Evolutionary conservation across 495 filamentous ascomycete genomes (phyloP).

Genomic region (Diplogelasinospora grovesii): DNA sequence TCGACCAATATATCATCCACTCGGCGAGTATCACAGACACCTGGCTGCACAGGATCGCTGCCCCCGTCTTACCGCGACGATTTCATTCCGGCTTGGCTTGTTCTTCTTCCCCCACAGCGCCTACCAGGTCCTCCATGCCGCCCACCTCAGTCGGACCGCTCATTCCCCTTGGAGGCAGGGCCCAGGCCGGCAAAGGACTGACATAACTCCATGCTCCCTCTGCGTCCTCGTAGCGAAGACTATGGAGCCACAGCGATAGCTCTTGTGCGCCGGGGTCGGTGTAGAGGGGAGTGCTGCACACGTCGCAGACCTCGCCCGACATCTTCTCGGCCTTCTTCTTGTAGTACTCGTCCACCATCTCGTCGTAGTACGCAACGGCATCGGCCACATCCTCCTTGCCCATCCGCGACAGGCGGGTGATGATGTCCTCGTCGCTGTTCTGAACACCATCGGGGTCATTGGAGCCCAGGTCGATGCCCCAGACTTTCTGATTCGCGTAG

Average conservation of each 20-base stretch:
- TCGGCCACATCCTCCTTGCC: constrained; percentile 88
- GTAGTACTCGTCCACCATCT: constrained; percentile 80
- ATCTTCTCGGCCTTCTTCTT: constrained; percentile 85
- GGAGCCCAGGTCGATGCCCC: constrained; percentile 70
- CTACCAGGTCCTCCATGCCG: constrained; percentile 45
- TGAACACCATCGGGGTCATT: constrained; percentile 56
- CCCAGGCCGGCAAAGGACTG: constrained; percentile 81
- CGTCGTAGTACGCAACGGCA: constrained; percentile 87
- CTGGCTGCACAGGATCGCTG: too few species aligned
- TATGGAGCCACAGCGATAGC: constrained; percentile 89
- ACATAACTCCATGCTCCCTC: constrained; percentile 80
- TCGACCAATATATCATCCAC: too few species aligned
- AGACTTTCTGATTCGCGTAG: constrained; percentile 88
- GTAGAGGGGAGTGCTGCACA: constrained; percentile 85
- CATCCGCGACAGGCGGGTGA: constrained; percentile 78
- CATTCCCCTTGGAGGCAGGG: constrained; percentile 60
- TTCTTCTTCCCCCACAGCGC: constrained; percentile 36
- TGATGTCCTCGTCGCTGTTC: constrained; percentile 80
- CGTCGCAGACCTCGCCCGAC: constrained; percentile 70
- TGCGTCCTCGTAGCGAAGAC: constrained; percentile 75
- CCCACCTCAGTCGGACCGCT: constrained; percentile 55
- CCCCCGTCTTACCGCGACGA: too few species aligned
- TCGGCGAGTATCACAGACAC: background rate
- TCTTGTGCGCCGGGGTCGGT: constrained; percentile 86
- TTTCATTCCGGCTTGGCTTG: constrained; percentile 14